A percentile compares a stretch with the other conserved stretches of the same genome.
Evolutionary conservation across 148 eudicot genomes (phyloP).

Genomic region (Nepenthes mirabilis): DNA sequence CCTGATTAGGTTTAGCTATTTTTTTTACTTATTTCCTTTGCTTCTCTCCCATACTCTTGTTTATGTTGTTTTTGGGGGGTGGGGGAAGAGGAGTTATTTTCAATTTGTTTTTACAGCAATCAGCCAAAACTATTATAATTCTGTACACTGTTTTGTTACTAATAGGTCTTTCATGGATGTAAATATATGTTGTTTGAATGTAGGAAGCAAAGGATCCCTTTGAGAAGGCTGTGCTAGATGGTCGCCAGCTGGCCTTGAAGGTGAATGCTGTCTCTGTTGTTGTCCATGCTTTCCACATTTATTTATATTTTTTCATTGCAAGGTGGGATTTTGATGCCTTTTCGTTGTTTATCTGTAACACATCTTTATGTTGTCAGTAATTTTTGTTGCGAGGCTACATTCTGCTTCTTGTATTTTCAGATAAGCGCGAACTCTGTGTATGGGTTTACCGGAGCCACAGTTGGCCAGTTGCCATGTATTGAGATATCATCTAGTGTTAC

Average conservation of each 20-base stretch:
- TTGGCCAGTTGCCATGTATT: slow-evolving; percentile 90
- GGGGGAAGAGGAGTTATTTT: neutral
- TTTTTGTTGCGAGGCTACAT: slow-evolving; percentile 3
- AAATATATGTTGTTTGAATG: slow-evolving; percentile 2
- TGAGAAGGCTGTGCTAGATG: slow-evolving; percentile 94
- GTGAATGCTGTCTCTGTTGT: slow-evolving; percentile 11
- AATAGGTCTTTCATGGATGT: slow-evolving; percentile 1
- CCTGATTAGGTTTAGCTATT: neutral
- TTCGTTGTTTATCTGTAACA: neutral
- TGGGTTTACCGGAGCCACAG: slow-evolving; percentile 97
- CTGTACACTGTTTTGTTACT: slow-evolving; percentile 3
- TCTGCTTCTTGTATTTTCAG: slow-evolving; percentile 30
- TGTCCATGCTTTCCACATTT: too few species aligned
- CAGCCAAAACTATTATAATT: neutral
- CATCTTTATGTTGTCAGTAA: neutral
- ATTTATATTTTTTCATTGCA: neutral
- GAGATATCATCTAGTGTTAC: slow-evolving; percentile 99
- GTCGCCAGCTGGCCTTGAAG: slow-evolving; percentile 98
- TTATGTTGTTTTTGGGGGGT: neutral
- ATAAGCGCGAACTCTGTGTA: slow-evolving; percentile 99
- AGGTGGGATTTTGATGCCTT: neutral
- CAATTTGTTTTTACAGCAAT: neutral
- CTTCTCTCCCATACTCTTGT: slow-evolving; percentile 1
- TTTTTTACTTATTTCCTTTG: neutral
- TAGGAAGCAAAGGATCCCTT: slow-evolving; percentile 99